phyloP scores from a whole-genome alignment of 257 asterid species.

The Cynanchum wilfordii region DNA sequence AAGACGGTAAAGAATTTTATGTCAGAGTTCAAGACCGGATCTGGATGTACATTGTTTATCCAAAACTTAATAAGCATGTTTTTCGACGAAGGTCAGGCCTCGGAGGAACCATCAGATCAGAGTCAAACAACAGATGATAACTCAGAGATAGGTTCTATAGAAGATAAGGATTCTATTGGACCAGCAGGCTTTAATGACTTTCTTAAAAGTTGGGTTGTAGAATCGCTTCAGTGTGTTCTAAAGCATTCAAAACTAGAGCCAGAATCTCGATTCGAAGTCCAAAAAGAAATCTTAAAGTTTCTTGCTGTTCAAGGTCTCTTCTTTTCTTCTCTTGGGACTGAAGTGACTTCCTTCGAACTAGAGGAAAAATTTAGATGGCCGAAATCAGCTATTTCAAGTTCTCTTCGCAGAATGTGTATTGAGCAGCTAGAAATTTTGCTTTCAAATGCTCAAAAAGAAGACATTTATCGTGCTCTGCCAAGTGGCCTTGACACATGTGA shows the following conservation, averaged over 20 bases:
- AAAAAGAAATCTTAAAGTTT: constrained; percentile 80
- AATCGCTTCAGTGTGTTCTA: constrained; percentile 62
- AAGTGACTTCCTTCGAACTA: constrained; percentile 91
- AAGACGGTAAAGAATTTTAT: constrained; percentile 73
- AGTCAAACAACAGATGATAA: constrained; percentile 96
- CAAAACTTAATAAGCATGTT: constrained; percentile 68
- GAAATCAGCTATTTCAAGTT: constrained; percentile 59
- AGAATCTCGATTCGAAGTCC: constrained; percentile 63
- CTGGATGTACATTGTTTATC: constrained; percentile 68
- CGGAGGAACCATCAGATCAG: constrained; percentile 98
- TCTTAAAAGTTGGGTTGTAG: constrained; percentile 81
- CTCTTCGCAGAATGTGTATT: constrained; percentile 73
- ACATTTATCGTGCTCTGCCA: constrained; percentile 46
- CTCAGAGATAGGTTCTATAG: constrained; percentile 82
- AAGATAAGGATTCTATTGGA: constrained; percentile 64
- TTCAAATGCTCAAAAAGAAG: constrained; percentile 78
- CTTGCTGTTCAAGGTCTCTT: constrained; percentile 94
- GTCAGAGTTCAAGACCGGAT: constrained; percentile 70
- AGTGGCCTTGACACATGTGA: constrained; percentile 65
- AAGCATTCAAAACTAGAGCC: constrained; percentile 69
- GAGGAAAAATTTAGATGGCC: constrained; percentile 94
- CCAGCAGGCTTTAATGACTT: constrained; percentile 52
- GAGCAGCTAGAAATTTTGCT: constrained; percentile 89
- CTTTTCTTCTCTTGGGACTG: constrained; percentile 88
- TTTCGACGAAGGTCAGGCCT: constrained; percentile 72